Evolutionary conservation across 179 eudicot species (phyloP).

Genomic region (Beta corolliflora): DNA sequence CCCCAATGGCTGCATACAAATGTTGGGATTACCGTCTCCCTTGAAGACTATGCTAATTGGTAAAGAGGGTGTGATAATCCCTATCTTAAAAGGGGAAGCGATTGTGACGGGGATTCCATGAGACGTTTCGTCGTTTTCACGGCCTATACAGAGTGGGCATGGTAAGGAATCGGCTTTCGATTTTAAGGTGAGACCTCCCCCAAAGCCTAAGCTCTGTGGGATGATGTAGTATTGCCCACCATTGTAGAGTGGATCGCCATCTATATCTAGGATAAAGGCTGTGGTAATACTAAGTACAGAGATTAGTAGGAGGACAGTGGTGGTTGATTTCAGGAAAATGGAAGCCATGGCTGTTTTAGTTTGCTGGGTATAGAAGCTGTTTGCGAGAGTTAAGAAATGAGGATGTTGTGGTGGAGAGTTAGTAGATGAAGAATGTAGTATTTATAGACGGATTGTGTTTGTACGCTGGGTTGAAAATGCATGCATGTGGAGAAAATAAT

Average conservation of each 20-base stretch:
- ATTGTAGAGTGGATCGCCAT: not conserved
- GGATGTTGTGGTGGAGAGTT: no score
- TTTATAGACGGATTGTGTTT: no score
- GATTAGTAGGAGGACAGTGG: not conserved
- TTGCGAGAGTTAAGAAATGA: no score
- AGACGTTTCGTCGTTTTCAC: not conserved
- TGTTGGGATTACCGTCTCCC: not conserved
- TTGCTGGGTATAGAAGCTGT: no score
- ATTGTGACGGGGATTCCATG: not conserved
- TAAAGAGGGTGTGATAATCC: not conserved
- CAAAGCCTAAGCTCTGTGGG: not conserved
- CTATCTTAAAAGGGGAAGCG: not conserved
- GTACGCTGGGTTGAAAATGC: no score
- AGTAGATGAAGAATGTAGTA: no score
- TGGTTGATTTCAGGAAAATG: not conserved
- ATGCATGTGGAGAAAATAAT: no score
- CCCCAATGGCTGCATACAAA: not conserved
- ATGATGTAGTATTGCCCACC: slow-evolving; percentile 6
- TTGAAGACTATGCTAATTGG: not conserved
- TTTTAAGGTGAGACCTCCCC: not conserved
- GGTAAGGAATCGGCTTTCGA: not conserved
- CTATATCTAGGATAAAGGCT: not conserved
- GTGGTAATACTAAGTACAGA: not conserved
- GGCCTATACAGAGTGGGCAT: not conserved
- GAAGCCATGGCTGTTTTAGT: not conserved